phyloP scores from a whole-genome alignment of 805 yeast species.

The Wickerhamiella occidentalis region DNA sequence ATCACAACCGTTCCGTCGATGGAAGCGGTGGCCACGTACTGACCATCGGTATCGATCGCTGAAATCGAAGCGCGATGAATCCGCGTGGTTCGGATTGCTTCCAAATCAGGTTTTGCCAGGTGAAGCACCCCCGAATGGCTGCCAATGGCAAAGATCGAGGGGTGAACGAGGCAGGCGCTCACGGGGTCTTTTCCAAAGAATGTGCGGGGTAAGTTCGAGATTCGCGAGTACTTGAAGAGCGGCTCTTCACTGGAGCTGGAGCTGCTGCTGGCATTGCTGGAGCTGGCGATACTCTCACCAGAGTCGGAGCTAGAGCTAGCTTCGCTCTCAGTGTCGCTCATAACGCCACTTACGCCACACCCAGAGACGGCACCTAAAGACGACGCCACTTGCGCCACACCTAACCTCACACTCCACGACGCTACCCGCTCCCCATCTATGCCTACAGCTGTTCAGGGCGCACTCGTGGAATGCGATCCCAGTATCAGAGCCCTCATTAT shows the following conservation, averaged over 20 bases:
- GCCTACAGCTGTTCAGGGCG: constrained; percentile 25
- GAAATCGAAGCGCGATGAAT: constrained; percentile 80
- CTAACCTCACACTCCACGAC: too few species aligned
- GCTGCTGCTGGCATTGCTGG: neutral
- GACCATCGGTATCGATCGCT: constrained; percentile 51
- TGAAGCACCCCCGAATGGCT: constrained; percentile 81
- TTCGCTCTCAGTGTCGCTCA: neutral
- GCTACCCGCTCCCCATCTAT: constrained; percentile 15
- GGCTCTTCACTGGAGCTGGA: constrained; percentile 39
- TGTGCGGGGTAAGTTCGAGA: constrained; percentile 52
- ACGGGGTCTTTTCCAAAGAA: constrained; percentile 69
- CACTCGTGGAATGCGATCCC: constrained; percentile 56
- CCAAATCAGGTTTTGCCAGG: constrained; percentile 47
- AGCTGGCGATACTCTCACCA: neutral
- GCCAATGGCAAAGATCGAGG: constrained; percentile 60
- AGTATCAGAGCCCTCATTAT: constrained; percentile 78
- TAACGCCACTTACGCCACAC: neutral
- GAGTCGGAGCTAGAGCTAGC: neutral
- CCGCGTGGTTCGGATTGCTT: constrained; percentile 56
- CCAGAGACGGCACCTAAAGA: too few species aligned
- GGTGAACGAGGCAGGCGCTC: constrained; percentile 53
- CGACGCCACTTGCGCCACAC: too few species aligned
- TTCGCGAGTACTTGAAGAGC: constrained; percentile 56
- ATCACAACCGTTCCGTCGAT: constrained; percentile 88
- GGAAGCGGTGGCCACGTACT: constrained; percentile 71